Percentiles rank a stretch among this genome's conserved stretches.
Evolutionary conservation across 1,284 basidiomycete genomes (phyloP).

Genomic region (Apiotrichum veenhuisii): DNA sequence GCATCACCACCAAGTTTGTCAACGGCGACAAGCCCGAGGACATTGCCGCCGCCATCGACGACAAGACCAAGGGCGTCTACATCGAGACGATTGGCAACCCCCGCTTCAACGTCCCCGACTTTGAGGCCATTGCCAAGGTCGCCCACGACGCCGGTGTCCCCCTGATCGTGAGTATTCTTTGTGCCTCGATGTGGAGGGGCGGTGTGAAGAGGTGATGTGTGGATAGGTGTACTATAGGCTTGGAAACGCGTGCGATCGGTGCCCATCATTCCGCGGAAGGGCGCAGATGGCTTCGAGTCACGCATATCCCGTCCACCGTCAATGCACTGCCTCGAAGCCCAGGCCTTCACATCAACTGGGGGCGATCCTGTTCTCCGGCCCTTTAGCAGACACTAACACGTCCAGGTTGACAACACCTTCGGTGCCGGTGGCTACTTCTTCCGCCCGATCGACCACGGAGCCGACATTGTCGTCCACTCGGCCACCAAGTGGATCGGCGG

Average conservation of each 20-base stretch:
- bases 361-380: too few relatives aligned
- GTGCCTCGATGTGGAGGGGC: too few relatives aligned
- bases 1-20: constrained; percentile 75
- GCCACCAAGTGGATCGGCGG: constrained; percentile 91
- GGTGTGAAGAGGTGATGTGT: too few relatives aligned
- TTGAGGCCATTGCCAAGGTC: constrained; percentile 70
- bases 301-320: too few relatives aligned
- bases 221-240: too few relatives aligned
- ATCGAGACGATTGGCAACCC: constrained; percentile 85
- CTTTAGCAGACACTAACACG: background rate
- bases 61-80: constrained; percentile 59
- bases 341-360: too few relatives aligned
- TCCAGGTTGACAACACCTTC: constrained; percentile 76
- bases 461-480: constrained; percentile 79
- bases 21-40: constrained; percentile 59
- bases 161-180: constrained; percentile 41
- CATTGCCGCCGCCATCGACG: constrained; percentile 65
- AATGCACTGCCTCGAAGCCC: too few relatives aligned
- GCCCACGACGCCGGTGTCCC: constrained; percentile 17
- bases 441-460: constrained; percentile 53
- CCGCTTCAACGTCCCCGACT: constrained; percentile 67
- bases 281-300: too few relatives aligned
- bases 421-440: constrained; percentile 64
- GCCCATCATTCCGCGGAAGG: too few relatives aligned
- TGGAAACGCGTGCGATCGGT: background rate